Evolutionary conservation across 2,329 filamentous ascomycete genomes (phyloP), one percentile per base, ranked within the genome.

Genomic region (Phyllosticta paracitricarpa): DNA sequence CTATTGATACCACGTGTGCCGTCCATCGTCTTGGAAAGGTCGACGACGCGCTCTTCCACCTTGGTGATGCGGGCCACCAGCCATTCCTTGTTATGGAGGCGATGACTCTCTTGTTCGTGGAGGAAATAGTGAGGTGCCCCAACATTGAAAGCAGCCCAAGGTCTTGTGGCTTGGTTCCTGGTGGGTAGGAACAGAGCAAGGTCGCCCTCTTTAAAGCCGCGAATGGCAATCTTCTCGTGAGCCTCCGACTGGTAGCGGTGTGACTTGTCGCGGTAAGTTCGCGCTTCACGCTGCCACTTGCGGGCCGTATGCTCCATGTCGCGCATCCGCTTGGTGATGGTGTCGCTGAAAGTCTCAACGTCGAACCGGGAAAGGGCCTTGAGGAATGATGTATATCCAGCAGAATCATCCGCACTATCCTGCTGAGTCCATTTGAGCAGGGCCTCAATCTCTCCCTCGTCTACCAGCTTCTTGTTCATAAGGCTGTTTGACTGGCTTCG

Each of bases 61-160:
- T 90, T 91, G 12, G 86, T 86, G 62, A 99, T 97, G 17, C 94
- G 87, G 8, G 94, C 94, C 7, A 99, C 87, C n/a, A 99, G 84
- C 91, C 94, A 99, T 71, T 99, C 94, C 40, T 93, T 84, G 56
- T 86, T 87, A 30, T 87, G 85, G 5, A 99, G 79, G 63, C 90
- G 87, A 74, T 99, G 95, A 1, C 82, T 82, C 68, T 97, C 93
- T 72, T 95, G 89, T 73, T 99, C 94, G 40, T 91, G 89, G 2
- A 99, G 81, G 77, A 99, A 99, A 77, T 94, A 97, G 73, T 99
- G 94, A 8, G 94, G 94, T 63, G 93, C 96, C 1, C 92, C 93
- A 33, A 99, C 89, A 69, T 99, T 99, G 81, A 99, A 99, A 0
- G 94, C 94, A 4, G 94, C 94, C 94, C 94, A 99, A 0, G 94